phyloP scores from a whole-genome alignment of 164 flowering plant species.

The Macadamia tetraphylla region DNA sequence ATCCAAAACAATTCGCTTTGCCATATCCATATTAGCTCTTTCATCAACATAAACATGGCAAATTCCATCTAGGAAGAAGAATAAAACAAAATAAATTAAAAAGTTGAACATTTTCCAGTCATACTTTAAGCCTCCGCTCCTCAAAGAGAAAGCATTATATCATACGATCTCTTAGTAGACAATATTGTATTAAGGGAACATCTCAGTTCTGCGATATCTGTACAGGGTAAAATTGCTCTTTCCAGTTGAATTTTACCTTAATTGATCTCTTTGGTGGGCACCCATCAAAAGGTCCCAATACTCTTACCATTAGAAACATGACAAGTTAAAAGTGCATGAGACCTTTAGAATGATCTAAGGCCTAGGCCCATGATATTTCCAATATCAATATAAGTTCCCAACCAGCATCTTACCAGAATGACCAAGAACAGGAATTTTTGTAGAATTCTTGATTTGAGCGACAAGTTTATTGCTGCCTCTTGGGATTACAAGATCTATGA shows the following conservation, averaged over 20 bases:
- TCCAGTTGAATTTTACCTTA: too few relatives aligned
- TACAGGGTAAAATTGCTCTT: too few relatives aligned
- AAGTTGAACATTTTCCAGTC: constrained; percentile 10
- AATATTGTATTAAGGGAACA: too few relatives aligned
- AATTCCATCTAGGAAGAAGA: constrained; percentile 69
- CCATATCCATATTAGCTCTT: constrained; percentile 72
- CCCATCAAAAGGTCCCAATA: too few relatives aligned
- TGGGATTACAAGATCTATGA: constrained; percentile 98
- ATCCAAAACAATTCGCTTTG: constrained; percentile 75
- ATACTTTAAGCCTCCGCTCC: constrained; percentile 5
- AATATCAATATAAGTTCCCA: neutral
- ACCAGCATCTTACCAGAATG: constrained; percentile 72
- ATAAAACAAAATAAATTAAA: constrained; percentile 12
- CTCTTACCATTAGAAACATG: too few relatives aligned
- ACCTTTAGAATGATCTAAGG: neutral
- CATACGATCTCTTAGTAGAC: neutral
- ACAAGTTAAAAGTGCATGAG: too few relatives aligned
- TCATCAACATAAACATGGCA: constrained; percentile 95
- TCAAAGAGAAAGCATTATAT: neutral
- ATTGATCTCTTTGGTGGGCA: too few relatives aligned
- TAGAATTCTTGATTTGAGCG: constrained; percentile 79
- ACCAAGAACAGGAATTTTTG: constrained; percentile 98
- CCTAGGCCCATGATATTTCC: neutral
- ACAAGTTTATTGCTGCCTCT: constrained; percentile 99
- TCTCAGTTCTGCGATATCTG: too few relatives aligned